Percentiles rank a stretch among this genome's conserved stretches.
These are phyloP conservation scores for Colletotrichum sp. DNA, from an alignment of 2,329 filamentous ascomycete species.

Conservation along the genomic window DNA sequence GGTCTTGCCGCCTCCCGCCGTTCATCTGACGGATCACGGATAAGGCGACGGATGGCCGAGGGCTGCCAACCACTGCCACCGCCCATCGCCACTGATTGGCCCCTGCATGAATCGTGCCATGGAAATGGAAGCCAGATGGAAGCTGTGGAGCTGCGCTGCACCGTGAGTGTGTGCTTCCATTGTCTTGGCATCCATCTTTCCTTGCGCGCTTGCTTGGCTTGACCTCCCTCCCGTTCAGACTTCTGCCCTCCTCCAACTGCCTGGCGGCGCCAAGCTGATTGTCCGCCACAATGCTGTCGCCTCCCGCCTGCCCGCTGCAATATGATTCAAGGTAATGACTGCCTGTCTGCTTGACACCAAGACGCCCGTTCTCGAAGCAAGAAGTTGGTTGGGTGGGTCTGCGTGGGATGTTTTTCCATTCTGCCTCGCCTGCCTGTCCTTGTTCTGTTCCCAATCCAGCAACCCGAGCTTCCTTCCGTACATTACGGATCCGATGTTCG, in stretches of 20 bases:
- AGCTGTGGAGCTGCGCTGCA: conserved; percentile 3
- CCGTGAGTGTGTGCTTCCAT: background rate
- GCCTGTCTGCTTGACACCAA: background rate
- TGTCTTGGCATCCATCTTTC: background rate
- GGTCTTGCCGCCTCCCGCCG: conserved; percentile 1
- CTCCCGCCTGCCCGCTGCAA: background rate
- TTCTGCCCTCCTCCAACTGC: background rate
- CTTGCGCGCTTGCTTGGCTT: background rate
- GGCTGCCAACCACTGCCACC: background rate
- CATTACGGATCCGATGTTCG: background rate
- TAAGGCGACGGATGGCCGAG: conserved; percentile 5
- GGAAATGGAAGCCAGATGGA: conserved; percentile 14
- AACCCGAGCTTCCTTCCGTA: background rate
- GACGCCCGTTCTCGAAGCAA: background rate
- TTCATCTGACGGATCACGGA: conserved; percentile 7
- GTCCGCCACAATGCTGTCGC: background rate
- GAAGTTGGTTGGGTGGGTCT: background rate
- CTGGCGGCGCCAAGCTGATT: background rate
- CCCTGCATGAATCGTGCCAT: conserved; percentile 16
- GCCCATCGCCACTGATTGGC: conserved; percentile 13
- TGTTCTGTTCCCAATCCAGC: background rate
- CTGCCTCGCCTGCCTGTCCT: background rate
- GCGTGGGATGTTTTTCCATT: conserved; percentile 8
- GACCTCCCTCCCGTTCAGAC: background rate
- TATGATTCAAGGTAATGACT: background rate